Evolutionary conservation across 495 filamentous ascomycete genomes (phyloP).

Genomic region (Podospora pseudoanserina): DNA sequence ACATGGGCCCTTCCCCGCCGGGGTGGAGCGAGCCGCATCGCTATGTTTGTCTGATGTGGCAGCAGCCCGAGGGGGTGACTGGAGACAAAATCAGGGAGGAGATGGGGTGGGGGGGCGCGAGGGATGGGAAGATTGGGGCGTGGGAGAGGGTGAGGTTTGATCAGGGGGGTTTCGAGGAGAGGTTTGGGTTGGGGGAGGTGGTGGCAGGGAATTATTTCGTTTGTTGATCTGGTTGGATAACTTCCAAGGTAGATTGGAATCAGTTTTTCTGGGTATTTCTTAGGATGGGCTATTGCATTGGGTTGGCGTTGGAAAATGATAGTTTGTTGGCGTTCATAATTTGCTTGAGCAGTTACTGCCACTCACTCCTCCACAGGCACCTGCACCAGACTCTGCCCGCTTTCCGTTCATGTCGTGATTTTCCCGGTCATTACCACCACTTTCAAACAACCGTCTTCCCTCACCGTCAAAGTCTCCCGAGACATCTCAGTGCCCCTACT

Average conservation of each 20-base stretch:
- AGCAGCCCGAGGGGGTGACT: conserved; percentile 51
- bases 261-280: background rate
- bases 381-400: too few species aligned
- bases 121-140: conserved; percentile 41
- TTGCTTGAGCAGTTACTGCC: background rate
- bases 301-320: background rate
- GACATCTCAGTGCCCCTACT: background rate
- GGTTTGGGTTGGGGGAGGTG: conserved; percentile 43
- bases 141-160: conserved; percentile 48
- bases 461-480: too few species aligned
- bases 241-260: background rate
- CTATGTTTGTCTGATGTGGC: conserved; percentile 56
- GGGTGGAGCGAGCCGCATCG: conserved; percentile 51
- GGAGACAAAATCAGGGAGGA: conserved; percentile 42
- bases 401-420: too few species aligned
- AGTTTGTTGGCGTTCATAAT: background rate
- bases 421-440: too few species aligned
- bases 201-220: conserved; percentile 56
- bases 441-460: too few species aligned
- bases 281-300: too few species aligned
- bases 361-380: too few species aligned
- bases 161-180: conserved; percentile 47
- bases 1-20: conserved; percentile 51
- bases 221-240: conserved; percentile 13
- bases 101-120: conserved; percentile 15